Evolutionary conservation across 2,329 filamentous ascomycete genomes (phyloP).

Genomic region (Boeremia exigua): DNA sequence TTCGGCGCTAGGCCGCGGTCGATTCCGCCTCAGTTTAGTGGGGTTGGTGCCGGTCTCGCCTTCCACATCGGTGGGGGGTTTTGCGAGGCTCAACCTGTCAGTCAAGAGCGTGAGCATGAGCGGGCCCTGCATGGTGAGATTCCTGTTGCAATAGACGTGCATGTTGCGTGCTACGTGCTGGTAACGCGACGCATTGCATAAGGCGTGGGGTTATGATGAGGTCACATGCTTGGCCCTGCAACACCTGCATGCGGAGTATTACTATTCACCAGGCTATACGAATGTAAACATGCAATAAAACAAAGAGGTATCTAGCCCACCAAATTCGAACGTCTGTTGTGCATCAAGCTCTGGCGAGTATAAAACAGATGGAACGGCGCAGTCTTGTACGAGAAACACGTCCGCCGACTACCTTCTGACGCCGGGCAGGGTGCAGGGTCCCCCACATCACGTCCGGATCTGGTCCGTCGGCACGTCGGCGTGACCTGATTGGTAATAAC

Average conservation of each 20-base stretch:
- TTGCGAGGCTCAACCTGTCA: conserved; percentile 15
- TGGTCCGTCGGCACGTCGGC: conserved; percentile 9
- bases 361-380: not conserved
- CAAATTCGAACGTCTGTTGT: not conserved
- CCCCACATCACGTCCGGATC: conserved; percentile 13
- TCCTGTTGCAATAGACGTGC: conserved; percentile 16
- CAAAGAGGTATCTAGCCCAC: conserved; percentile 2
- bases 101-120: conserved; percentile 3
- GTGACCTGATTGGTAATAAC: conserved; percentile 9
- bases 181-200: conserved; percentile 17
- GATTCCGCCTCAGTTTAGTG: conserved; percentile 27
- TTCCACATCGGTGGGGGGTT: conserved; percentile 28
- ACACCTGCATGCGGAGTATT: conserved; percentile 4
- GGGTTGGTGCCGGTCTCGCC: conserved; percentile 30
- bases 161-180: conserved; percentile 21
- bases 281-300: not conserved
- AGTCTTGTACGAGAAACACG: not conserved
- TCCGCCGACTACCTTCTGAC: not conserved
- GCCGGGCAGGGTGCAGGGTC: not conserved
- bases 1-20: conserved; percentile 32
- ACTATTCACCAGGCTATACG: not conserved
- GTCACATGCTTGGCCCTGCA: conserved; percentile 20
- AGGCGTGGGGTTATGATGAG: conserved; percentile 25
- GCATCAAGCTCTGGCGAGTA: not conserved
- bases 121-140: not conserved